phyloP scores from a whole-genome alignment of 1,284 basidiomycete species.

The Irpex sp. region DNA sequence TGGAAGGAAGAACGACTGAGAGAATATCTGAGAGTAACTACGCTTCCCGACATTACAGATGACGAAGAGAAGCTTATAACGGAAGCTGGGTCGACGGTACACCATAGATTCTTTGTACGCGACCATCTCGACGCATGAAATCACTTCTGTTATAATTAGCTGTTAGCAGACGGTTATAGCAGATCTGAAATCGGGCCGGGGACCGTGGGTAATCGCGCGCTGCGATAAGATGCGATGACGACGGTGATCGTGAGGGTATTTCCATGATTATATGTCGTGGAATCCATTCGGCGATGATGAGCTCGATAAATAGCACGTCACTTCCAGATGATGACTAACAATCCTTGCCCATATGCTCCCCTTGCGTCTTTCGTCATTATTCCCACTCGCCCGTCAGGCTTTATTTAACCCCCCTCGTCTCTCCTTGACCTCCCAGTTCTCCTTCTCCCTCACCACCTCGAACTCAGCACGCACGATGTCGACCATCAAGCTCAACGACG shows the following conservation, averaged over 20 bases:
- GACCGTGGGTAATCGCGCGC: neutral
- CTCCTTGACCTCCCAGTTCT: neutral
- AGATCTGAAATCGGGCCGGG: neutral
- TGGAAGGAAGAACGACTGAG: conserved; percentile 61
- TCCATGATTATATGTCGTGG: too few species aligned
- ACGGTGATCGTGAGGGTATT: neutral
- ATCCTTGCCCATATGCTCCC: neutral
- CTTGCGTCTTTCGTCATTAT: neutral
- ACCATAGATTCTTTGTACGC: conserved; percentile 47
- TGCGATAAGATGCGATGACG: neutral
- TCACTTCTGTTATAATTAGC: neutral
- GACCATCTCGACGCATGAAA: neutral
- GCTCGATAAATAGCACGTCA: neutral
- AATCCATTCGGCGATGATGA: neutral
- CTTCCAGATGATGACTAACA: neutral
- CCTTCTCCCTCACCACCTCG: neutral
- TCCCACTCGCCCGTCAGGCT: neutral
- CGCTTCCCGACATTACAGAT: conserved; percentile 49
- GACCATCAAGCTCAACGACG: conserved; percentile 53
- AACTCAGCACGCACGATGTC: conserved; percentile 6
- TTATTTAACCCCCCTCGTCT: neutral
- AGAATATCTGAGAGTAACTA: conserved; percentile 56
- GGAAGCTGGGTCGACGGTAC: conserved; percentile 50
- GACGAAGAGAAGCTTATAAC: conserved; percentile 63
- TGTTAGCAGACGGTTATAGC: neutral